Conservation (phyloP, 441 rosid species). For the Brassica balearica region DNA sequence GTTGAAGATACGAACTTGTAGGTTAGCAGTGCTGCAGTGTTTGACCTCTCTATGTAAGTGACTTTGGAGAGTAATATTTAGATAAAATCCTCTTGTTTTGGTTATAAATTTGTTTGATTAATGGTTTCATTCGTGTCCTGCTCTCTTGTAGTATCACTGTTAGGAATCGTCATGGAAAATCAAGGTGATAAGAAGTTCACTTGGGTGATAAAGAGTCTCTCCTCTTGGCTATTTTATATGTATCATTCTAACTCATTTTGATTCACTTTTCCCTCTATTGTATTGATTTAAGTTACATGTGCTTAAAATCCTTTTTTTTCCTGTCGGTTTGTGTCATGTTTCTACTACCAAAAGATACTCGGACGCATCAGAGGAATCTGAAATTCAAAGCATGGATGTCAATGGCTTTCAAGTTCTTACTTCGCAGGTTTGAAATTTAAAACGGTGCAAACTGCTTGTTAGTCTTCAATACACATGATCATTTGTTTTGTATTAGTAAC, state of each 20-base stretch:
- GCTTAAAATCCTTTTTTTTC: too few species aligned
- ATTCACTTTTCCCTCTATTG: too few species aligned
- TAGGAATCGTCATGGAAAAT: not conserved
- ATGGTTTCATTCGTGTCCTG: not conserved
- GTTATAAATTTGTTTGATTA: not conserved
- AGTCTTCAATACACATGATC: not conserved
- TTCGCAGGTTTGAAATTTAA: constrained; percentile 19
- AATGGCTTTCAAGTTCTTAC: constrained; percentile 28
- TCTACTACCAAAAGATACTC: too few species aligned
- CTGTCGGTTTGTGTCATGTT: too few species aligned
- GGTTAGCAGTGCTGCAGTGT: not conserved
- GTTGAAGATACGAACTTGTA: not conserved
- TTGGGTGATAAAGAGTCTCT: not conserved
- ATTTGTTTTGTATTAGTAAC: not conserved
- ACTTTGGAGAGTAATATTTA: not conserved
- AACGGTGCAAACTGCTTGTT: not conserved
- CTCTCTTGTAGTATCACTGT: not conserved
- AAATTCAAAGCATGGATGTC: not conserved
- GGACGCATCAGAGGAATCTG: too few species aligned
- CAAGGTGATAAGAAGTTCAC: not conserved
- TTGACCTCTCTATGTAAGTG: not conserved
- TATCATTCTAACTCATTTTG: not conserved
- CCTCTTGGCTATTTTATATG: not conserved
- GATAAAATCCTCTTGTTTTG: not conserved
- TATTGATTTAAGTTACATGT: too few species aligned